Base-by-base conservation (phyloP, 2,329 filamentous ascomycete genomes). In the Albifimbria verrucaria region DNA sequence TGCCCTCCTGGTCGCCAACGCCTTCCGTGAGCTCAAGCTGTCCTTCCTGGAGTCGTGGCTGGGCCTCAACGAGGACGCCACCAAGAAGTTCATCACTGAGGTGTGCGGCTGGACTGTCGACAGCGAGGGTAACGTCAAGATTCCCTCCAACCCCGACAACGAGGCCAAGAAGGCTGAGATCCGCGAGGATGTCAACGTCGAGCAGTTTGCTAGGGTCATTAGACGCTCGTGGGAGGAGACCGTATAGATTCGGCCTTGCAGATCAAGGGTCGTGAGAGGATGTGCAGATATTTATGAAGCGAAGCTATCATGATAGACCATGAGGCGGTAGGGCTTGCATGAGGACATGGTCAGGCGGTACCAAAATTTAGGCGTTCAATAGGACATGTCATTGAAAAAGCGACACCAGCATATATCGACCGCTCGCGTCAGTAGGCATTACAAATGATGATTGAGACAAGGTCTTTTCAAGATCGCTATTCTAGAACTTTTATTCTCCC, bases 141-240 rank as follows among this genome's bases (percentile, higher is more conserved):
- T 99, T 52, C 94, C 94, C 52, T 79, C 87, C 66, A 99, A 99
- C 78, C 90, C 94, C 68, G 94, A 99, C 76, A 97, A 97, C 72
- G 93, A 97, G 83, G 94, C 92, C 44, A 91, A 95, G 80, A 94
- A 94, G 73, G 88, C 92, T 41, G 89, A 97, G 72, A 95, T 97
- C 66, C 85, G 92, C 65, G 94, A 99, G 80, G 92, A 94, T 60
- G 94, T 99, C 67, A 91, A 89, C 73, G 87, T 96, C 55, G 90
- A 94, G 62, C 91, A 91, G 77, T 92, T 92, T 72, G 78, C 84
- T 50, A 81, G 90, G 62, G 86, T 96, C 57, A 85, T 96, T 58
- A 82, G 88, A 72, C 82, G 92, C 66, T 88, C 90, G 48, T 96
- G 92, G 80, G 92, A 96, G 77, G 89, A 93, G 55, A 67, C 67